phyloP scores from a whole-genome alignment of 2,329 filamentous ascomycete genomes.

The Penicillium brasilianum region DNA sequence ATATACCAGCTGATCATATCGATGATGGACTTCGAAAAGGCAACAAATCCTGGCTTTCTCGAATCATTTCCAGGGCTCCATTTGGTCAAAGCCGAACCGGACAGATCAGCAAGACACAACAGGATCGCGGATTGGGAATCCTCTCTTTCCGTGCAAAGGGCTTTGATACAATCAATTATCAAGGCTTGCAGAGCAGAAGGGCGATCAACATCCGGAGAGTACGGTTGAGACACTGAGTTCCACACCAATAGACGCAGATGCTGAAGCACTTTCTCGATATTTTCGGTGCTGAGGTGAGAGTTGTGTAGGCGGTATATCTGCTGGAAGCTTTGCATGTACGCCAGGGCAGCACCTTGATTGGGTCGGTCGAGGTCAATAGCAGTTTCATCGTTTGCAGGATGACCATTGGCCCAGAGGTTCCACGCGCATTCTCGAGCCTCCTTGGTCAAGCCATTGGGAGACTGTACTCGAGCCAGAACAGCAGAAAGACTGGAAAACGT shows the following conservation, averaged over 20 bases:
- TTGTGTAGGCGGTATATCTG: conserved; percentile 80
- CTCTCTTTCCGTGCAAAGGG: conserved; percentile 44
- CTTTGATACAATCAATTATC: conserved; percentile 42
- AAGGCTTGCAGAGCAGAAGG: conserved; percentile 44
- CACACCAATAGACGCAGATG: conserved; percentile 74
- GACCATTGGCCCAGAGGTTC: conserved; percentile 70
- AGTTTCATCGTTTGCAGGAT: conserved; percentile 58
- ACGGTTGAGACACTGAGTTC: conserved; percentile 62
- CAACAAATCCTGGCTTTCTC: conserved; percentile 78
- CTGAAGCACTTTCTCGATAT: conserved; percentile 69
- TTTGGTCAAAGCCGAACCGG: conserved; percentile 60
- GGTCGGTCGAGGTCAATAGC: conserved; percentile 56
- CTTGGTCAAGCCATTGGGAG: conserved; percentile 49
- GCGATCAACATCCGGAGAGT: conserved; percentile 47
- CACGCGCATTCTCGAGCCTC: conserved; percentile 66
- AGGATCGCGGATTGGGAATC: conserved; percentile 44
- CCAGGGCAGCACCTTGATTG: conserved; percentile 81
- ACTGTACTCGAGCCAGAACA: conserved; percentile 58
- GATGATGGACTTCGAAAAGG: conserved; percentile 84
- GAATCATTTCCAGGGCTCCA: conserved; percentile 44
- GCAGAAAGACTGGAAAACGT: conserved; percentile 70
- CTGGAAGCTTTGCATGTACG: conserved; percentile 77
- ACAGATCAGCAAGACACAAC: conserved; percentile 67
- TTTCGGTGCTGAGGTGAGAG: conserved; percentile 64
- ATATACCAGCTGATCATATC: conserved; percentile 61